Percentiles rank a stretch among this genome's conserved stretches.
Evolutionary conservation across 164 flowering plant genomes (phyloP).

Genomic region (Nymphaea thermarum): DNA sequence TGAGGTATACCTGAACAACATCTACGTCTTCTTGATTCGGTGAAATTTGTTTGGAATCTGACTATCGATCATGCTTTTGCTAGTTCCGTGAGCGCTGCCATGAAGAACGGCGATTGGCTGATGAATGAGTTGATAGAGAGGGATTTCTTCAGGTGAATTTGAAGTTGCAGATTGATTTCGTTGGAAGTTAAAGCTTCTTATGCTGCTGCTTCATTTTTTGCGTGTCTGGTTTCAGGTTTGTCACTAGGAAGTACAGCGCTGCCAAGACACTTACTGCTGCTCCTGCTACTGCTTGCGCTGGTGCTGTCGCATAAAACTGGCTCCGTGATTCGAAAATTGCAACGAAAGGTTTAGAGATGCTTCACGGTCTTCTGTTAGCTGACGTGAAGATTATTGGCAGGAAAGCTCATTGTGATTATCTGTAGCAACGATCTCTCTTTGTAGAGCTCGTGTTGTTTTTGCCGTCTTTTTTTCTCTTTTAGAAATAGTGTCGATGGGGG

Average conservation of each 20-base stretch:
- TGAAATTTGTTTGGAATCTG: neutral
- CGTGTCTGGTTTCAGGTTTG: conserved; percentile 41
- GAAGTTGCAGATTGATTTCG: neutral
- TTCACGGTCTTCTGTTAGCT: neutral
- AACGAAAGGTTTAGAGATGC: neutral
- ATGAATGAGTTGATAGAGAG: conserved; percentile 91
- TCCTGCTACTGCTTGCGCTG: conserved; percentile 68
- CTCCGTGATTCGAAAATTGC: neutral
- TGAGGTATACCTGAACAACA: conserved; percentile 25
- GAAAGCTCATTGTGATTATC: neutral
- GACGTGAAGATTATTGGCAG: neutral
- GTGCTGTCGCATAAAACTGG: conserved; percentile 2
- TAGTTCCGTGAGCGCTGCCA: conserved; percentile 36
- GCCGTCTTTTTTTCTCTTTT: too few species aligned
- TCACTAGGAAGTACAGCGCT: conserved; percentile 83
- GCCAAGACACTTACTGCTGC: conserved; percentile 33
- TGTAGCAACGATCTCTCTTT: neutral
- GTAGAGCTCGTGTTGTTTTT: neutral
- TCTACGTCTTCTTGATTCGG: neutral
- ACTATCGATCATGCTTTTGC: conserved; percentile 19
- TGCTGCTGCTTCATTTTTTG: neutral
- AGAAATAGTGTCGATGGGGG: neutral
- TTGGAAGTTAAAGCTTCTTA: neutral
- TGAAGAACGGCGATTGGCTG: conserved; percentile 62
- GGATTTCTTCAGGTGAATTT: conserved; percentile 85